Base-by-base conservation (phyloP, 352 stramenopile genomes). In the Pythium guiyangense region DNA sequence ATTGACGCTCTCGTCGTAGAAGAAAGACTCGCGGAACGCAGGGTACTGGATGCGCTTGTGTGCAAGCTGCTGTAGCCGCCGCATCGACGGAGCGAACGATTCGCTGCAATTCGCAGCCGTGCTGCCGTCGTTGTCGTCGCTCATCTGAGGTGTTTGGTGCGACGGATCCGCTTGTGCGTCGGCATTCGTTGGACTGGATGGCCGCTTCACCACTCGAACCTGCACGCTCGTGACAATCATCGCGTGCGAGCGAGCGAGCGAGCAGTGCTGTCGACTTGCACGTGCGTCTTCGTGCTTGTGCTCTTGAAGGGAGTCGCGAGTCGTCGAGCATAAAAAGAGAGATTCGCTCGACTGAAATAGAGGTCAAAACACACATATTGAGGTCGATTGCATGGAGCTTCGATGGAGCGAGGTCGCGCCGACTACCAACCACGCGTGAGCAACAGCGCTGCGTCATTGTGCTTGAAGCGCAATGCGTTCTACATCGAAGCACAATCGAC, bases 1-100 rank as follows among this genome's bases (percentile, higher is more conserved):
- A 51, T 90, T 90, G 34, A 78, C 60, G 6, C 48, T 59, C 35
- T 67, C 54, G 44, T 91, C 74, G 35, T 73, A 72, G 66, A 89
- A 89, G 57, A 89, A 83, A 8, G 78, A 79, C 27, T 79, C 66
- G 27, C 80, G 80, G 55, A 91, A 91, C 3, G 73, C 69, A 18
- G 71, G 25, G 52, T 91, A 89, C 39, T 59, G 49, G 50, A 64
- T 64, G 22, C 50, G 50, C 31, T 59, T 52, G 43, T 59, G 43
- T 11, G 50, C 50, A 44, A 64, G 47, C 18, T 64, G 50, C 18
- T 64, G 44, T 15, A 59, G 34, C 0, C 51, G 43, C 18, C 51
- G 43, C 18, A 64, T 31, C 35, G 50, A 26, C 4, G 43, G 15
- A 15, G 39, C 39, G 22, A 47, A 47, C 5, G 18, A 27, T 18